Conservation (phyloP, 2,329 filamentous ascomycete species). For the Penicillium rolfsii region DNA sequence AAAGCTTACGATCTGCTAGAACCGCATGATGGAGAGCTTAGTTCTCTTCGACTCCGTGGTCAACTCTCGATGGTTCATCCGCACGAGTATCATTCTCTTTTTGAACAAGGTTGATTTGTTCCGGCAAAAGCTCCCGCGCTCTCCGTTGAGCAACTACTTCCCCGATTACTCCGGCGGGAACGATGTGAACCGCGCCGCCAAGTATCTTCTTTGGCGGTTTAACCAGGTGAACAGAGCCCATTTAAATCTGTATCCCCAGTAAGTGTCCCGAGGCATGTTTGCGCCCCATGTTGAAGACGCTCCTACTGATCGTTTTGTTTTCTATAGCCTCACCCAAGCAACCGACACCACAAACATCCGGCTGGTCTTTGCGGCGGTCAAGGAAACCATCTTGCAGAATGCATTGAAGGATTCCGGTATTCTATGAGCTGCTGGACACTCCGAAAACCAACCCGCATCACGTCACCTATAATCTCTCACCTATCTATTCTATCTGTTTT, state of each 20-base stretch:
- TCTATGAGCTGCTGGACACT: conserved; percentile 55
- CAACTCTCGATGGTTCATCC: conserved; percentile 98
- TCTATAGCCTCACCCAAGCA: conserved; percentile 87
- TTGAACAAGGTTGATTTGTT: conserved; percentile 99
- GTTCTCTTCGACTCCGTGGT: conserved; percentile 97
- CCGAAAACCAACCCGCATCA: neutral
- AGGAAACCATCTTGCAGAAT: conserved; percentile 98
- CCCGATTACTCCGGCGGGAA: conserved; percentile 97
- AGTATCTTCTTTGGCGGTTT: conserved; percentile 97
- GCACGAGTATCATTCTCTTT: conserved; percentile 97
- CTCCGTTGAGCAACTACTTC: conserved; percentile 91
- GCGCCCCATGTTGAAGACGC: neutral
- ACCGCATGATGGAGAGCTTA: conserved; percentile 99
- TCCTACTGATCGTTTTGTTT: conserved; percentile 26
- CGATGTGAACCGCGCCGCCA: conserved; percentile 96
- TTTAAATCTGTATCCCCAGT: conserved; percentile 97
- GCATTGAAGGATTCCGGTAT: conserved; percentile 98
- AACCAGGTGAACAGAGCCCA: conserved; percentile 98
- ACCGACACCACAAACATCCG: conserved; percentile 98
- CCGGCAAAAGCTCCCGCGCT: conserved; percentile 88
- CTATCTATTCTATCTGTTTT: neutral
- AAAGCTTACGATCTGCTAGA: conserved; percentile 58
- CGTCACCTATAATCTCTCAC: neutral
- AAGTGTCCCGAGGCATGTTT: conserved; percentile 49
- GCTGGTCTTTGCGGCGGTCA: conserved; percentile 95